Conservation (phyloP, 768 basidiomycete genomes). For the Termitomyces sp. region DNA sequence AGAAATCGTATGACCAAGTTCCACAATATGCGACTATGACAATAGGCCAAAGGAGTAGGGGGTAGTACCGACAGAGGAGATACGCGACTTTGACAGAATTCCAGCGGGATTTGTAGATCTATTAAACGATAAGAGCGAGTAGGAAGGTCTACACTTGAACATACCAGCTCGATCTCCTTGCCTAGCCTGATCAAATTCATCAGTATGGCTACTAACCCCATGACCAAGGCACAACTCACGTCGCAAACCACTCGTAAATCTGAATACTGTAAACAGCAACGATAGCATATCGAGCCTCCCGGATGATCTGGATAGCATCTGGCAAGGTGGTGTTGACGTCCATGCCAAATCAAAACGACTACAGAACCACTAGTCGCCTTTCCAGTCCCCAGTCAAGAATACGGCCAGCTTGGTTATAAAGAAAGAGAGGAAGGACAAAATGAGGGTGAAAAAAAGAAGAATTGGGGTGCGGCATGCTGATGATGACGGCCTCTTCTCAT, state of each 20-base stretch:
- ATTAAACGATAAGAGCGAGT: neutral
- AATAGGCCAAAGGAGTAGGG: conserved; percentile 29
- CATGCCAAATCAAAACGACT: conserved; percentile 5
- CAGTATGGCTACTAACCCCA: neutral
- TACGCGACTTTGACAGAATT: conserved; percentile 35
- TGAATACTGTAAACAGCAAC: conserved; percentile 26
- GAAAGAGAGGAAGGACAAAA: neutral
- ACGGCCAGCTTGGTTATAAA: conserved; percentile 8
- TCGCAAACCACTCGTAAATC: conserved; percentile 32
- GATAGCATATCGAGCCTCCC: conserved; percentile 26
- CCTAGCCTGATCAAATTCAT: conserved; percentile 17
- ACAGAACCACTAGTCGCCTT: conserved; percentile 4
- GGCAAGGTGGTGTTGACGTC: conserved; percentile 3
- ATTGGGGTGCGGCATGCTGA: conserved; percentile 4
- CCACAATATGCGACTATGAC: conserved; percentile 33
- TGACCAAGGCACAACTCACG: conserved; percentile 21
- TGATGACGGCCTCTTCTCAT: conserved; percentile 11
- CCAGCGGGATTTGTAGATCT: conserved; percentile 33
- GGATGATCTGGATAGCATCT: conserved; percentile 13
- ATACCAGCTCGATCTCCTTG: conserved; percentile 29
- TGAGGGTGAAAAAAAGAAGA: neutral
- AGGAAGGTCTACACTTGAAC: conserved; percentile 6
- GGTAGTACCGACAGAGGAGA: conserved; percentile 38
- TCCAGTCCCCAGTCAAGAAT: conserved; percentile 1
- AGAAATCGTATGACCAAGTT: conserved; percentile 26